Evolutionary conservation across 805 yeast genomes (phyloP), one percentile per base, ranked within the genome.

Genomic region (Lipomyces sp.): DNA sequence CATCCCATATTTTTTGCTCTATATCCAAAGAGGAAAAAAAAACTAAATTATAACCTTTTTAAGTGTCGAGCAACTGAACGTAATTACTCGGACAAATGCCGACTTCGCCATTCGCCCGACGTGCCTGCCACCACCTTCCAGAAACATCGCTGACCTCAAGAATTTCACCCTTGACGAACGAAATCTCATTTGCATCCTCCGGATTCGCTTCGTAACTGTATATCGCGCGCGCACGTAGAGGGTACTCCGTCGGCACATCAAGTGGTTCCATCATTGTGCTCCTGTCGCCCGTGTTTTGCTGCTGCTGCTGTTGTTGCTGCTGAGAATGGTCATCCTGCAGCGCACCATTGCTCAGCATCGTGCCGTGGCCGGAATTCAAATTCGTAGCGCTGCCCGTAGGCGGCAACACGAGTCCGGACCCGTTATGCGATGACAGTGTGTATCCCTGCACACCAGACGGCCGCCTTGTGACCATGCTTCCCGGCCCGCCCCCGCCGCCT

Each of bases 111-210:
- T 86, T 89, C 7, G 89, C 83, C 75, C 93, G 86, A 77, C 90
- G 86, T 53, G 97, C 98, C 79, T 92, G 97, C 98, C 98, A 94
- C 99, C 99, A 94, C 79, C 96, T 88, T 57, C 98, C 98, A 71
- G 90, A 90, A 64, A 92, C 91, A 75, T 94, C 98, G 72, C 91
- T 91, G 42, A 94, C 96, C 74, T 88, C 92, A 77, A 94, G 83
- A n/a, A 92, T 80, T 77, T 94, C 98, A 64, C 95, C 97, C 77
- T 93, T 92, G 70, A 84, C 87, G 75, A 94, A 95, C 4, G 97
- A 89, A 32, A 94, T 85, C 79, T 94, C 99, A 75, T 93, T 92
- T 69, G 89, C 92, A 77, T 94, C 99, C 65, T 89, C 96, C 1
- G 94, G 95, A 73, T 90, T 92, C 5, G 98, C 97, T 60, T 87